These are phyloP conservation scores for Mycosarcoma maydis DNA, from an alignment of 1,284 basidiomycete genomes.

Conservation along the genomic window DNA sequence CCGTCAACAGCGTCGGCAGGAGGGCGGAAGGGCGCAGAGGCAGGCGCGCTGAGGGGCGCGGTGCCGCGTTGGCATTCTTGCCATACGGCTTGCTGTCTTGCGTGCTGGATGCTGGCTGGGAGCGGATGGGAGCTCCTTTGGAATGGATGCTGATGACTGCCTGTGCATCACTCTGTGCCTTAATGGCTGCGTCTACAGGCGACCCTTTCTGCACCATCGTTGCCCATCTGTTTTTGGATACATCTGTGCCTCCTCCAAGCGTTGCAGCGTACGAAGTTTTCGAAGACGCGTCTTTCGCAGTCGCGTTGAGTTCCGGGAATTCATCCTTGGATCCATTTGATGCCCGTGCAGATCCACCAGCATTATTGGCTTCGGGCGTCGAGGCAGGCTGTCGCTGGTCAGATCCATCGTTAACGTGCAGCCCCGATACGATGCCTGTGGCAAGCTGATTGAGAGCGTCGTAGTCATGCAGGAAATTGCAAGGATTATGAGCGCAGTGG, in stretches of 20 bases:
- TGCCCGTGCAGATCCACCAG: not conserved
- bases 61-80: not conserved
- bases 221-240: conserved; percentile 56
- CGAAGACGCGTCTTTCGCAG: conserved; percentile 9
- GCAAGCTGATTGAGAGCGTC: conserved; percentile 76
- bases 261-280: conserved; percentile 40
- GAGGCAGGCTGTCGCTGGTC: conserved; percentile 55
- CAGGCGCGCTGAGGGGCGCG: conserved; percentile 35
- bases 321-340: conserved; percentile 71
- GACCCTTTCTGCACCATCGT: conserved; percentile 45
- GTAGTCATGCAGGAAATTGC: conserved; percentile 64
- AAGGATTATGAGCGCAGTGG: conserved; percentile 71
- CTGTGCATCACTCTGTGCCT: conserved; percentile 27
- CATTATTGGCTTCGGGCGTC: conserved; percentile 65
- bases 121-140: conserved; percentile 25
- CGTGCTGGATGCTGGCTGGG: conserved; percentile 7
- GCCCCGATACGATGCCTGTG: conserved; percentile 63
- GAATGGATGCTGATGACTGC: conserved; percentile 34
- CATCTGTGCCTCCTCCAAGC: conserved; percentile 30
- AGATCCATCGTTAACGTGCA: conserved; percentile 64
- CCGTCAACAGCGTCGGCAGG: conserved; percentile 79
- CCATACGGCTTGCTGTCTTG: conserved; percentile 3
- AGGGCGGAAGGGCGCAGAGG: conserved; percentile 85
- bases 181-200: conserved; percentile 21
- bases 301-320: conserved; percentile 79